Percentiles rank a stretch among this genome's conserved stretches.
Conservation (phyloP, 2,329 filamentous ascomycete genomes). For the Botrytis galanthina region DNA sequence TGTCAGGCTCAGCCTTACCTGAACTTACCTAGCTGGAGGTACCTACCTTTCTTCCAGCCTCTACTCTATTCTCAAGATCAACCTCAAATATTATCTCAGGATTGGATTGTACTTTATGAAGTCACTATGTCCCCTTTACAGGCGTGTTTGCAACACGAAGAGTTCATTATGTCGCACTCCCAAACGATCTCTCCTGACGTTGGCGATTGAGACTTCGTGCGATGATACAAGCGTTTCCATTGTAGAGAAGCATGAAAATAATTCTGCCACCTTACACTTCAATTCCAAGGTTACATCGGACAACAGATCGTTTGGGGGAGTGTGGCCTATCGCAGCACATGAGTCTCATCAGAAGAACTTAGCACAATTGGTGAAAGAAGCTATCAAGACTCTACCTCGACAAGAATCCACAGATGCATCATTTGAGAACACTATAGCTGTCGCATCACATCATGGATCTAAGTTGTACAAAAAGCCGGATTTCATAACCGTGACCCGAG, state of each 20-base stretch:
- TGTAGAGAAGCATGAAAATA: conserved; percentile 54
- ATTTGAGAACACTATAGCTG: conserved; percentile 21
- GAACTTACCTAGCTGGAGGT: background rate
- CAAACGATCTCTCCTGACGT: conserved; percentile 48
- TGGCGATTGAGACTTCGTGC: conserved; percentile 83
- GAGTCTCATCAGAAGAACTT: conserved; percentile 72
- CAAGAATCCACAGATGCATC: conserved; percentile 25
- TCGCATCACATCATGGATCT: conserved; percentile 27
- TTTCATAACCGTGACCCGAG: conserved; percentile 84
- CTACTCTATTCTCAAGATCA: background rate
- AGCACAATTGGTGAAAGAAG: conserved; percentile 63
- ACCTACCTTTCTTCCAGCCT: conserved; percentile 7
- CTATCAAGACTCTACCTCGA: conserved; percentile 52
- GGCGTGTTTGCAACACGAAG: conserved; percentile 22
- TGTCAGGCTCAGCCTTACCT: background rate
- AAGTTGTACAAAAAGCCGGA: conserved; percentile 58
- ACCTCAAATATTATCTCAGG: background rate
- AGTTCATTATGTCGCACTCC: background rate
- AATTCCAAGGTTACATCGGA: conserved; percentile 80
- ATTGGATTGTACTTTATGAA: conserved; percentile 35
- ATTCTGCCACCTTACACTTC: conserved; percentile 63
- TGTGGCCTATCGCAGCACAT: conserved; percentile 75
- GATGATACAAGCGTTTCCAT: conserved; percentile 92
- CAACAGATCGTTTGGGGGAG: conserved; percentile 70
- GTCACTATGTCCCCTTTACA: conserved; percentile 32